Conservation (phyloP, 2,329 filamentous ascomycete species). For the Colletotrichum liriopes region DNA sequence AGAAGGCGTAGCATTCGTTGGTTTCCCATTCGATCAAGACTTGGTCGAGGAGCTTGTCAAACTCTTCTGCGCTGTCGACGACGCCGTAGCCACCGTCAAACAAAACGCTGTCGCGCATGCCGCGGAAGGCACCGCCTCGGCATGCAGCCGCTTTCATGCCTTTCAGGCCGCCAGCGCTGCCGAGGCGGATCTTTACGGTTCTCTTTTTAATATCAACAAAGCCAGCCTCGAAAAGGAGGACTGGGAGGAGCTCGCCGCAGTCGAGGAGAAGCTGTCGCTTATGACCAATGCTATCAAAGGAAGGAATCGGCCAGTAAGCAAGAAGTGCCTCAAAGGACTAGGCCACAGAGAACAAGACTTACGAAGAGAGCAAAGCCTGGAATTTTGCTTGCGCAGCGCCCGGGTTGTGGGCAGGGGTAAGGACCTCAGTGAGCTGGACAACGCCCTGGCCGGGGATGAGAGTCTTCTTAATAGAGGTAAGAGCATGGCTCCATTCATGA, state of each 20-base stretch:
- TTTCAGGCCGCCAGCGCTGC: not conserved
- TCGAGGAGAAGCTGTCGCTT: constrained; percentile 13
- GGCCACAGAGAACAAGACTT: not conserved
- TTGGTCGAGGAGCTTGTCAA: not conserved
- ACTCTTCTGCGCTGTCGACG: not conserved
- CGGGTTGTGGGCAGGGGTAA: not conserved
- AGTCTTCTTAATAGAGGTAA: not conserved
- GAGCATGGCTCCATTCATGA: constrained; percentile 3
- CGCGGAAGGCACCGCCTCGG: constrained; percentile 6
- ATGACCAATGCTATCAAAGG: not conserved
- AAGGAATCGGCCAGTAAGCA: not conserved
- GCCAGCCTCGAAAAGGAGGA: not conserved
- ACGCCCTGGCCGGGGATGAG: constrained; percentile 5
- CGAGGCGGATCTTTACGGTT: not conserved
- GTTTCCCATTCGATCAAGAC: not conserved
- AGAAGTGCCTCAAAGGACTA: not conserved
- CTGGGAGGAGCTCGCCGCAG: not conserved
- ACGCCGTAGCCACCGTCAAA: constrained; percentile 2
- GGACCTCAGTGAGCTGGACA: constrained; percentile 10
- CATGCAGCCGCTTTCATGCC: constrained; percentile 1
- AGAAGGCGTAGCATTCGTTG: constrained; percentile 11
- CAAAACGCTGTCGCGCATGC: constrained; percentile 6
- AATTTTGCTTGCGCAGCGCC: constrained; percentile 5
- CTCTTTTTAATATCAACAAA: not conserved
- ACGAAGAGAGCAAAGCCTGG: constrained; percentile 5